Conservation (phyloP, 2,329 filamentous ascomycete genomes). For the Talaromyces amestolkiae region DNA sequence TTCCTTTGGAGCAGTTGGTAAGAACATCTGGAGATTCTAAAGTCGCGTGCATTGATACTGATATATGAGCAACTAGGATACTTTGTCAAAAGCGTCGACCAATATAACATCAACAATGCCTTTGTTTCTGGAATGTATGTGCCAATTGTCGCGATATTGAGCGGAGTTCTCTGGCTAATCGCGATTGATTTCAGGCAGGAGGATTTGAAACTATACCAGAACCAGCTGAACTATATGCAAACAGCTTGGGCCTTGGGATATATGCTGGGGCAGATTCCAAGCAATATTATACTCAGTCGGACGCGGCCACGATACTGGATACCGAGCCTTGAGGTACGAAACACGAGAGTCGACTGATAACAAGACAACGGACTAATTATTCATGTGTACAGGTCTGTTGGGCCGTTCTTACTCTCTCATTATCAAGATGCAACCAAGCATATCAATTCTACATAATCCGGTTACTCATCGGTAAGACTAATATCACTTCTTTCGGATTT, state of each 20-base stretch:
- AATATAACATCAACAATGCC: conserved; percentile 48
- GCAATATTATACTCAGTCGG: conserved; percentile 53
- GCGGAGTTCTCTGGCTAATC: neutral
- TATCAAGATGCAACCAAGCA: conserved; percentile 43
- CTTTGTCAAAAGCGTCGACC: conserved; percentile 52
- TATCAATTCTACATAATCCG: conserved; percentile 49
- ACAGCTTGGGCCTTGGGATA: conserved; percentile 62
- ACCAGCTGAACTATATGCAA: conserved; percentile 57
- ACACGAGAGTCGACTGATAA: conserved; percentile 9
- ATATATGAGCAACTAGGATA: conserved; percentile 38
- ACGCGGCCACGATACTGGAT: conserved; percentile 52
- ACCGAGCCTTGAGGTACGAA: conserved; percentile 44
- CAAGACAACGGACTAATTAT: neutral
- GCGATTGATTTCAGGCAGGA: conserved; percentile 44
- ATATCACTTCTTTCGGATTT: neutral
- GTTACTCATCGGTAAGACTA: conserved; percentile 47
- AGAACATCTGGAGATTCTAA: neutral
- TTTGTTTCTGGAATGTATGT: conserved; percentile 49
- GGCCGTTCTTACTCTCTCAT: conserved; percentile 49
- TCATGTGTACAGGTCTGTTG: conserved; percentile 40
- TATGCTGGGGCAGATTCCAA: conserved; percentile 53
- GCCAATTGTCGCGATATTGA: neutral
- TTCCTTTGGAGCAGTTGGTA: conserved; percentile 47
- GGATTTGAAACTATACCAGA: conserved; percentile 52
- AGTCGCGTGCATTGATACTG: neutral